Evolutionary conservation across 805 yeast genomes (phyloP).

Genomic region (Starmerella asiatica): DNA sequence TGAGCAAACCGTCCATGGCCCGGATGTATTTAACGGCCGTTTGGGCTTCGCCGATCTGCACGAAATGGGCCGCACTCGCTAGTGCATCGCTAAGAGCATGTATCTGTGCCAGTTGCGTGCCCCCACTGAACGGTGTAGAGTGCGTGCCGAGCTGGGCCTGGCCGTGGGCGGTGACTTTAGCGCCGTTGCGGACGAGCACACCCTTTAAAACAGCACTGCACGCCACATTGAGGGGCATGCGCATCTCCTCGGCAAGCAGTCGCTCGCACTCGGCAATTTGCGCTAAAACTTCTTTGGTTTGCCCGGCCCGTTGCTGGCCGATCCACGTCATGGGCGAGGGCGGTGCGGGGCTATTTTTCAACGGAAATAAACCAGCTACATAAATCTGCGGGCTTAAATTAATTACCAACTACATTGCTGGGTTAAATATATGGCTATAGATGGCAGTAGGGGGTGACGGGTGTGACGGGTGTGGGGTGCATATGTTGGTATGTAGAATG

Average conservation of each 20-base stretch:
- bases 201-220: conserved; percentile 13
- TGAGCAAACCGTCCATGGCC: not conserved
- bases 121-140: conserved; percentile 1
- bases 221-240: conserved; percentile 13
- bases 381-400: no score
- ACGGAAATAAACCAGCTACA: no score
- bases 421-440: no score
- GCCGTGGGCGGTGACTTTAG: conserved; percentile 2
- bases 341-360: no score
- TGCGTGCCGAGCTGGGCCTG: conserved; percentile 6
- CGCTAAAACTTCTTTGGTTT: not conserved
- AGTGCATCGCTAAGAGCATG: conserved; percentile 3
- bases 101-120: conserved; percentile 1
- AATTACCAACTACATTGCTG: no score
- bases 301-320: not conserved
- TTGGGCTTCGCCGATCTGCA: not conserved
- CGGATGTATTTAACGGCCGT: conserved; percentile 1
- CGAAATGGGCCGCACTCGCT: not conserved
- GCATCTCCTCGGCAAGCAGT: conserved; percentile 1
- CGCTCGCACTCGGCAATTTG: not conserved
- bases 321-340: not conserved
- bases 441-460: no score
- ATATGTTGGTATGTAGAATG: no score
- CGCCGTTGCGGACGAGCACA: conserved; percentile 4
- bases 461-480: no score